Evolutionary conservation across 108 stramenopile genomes (phyloP).

Genomic region (Fistulifera pelliculosa): DNA sequence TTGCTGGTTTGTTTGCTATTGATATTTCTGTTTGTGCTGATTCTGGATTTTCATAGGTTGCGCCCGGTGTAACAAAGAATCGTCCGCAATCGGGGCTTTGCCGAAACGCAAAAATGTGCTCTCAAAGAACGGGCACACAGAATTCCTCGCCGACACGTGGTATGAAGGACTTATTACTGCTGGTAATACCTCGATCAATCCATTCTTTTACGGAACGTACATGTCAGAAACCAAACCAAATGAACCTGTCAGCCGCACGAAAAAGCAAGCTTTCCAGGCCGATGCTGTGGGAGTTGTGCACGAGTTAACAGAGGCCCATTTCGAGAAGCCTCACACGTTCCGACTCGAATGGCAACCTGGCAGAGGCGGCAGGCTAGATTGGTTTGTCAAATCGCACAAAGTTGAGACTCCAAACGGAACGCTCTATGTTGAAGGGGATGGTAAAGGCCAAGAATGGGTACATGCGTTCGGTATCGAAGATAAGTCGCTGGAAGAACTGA

Average conservation of each 20-base stretch:
- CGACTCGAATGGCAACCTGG: constrained; percentile 94
- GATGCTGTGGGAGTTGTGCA: constrained; percentile 91
- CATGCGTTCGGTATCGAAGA: constrained; percentile 65
- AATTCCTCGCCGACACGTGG: constrained; percentile 63
- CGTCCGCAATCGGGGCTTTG: constrained; percentile 73
- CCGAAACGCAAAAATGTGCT: constrained; percentile 47
- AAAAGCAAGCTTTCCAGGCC: constrained; percentile 85
- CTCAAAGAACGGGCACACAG: constrained; percentile 40
- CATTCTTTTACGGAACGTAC: constrained; percentile 92
- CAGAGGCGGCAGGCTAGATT: constrained; percentile 72
- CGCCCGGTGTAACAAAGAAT: constrained; percentile 78
- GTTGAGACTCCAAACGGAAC: constrained; percentile 43
- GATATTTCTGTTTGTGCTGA: not conserved
- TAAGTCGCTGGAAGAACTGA: constrained; percentile 40
- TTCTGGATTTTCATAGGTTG: constrained; percentile 42
- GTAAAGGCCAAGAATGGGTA: constrained; percentile 70
- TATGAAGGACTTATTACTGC: constrained; percentile 70
- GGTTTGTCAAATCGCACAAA: constrained; percentile 79
- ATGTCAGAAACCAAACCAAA: constrained; percentile 73
- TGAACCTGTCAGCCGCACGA: constrained; percentile 73
- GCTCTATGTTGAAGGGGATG: constrained; percentile 55
- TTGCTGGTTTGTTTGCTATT: not conserved
- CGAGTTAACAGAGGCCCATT: constrained; percentile 71
- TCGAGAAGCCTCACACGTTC: constrained; percentile 77
- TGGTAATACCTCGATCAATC: constrained; percentile 86